phyloP scores from a whole-genome alignment of 768 basidiomycete genomes.

The Rhodotorula diobovata region DNA sequence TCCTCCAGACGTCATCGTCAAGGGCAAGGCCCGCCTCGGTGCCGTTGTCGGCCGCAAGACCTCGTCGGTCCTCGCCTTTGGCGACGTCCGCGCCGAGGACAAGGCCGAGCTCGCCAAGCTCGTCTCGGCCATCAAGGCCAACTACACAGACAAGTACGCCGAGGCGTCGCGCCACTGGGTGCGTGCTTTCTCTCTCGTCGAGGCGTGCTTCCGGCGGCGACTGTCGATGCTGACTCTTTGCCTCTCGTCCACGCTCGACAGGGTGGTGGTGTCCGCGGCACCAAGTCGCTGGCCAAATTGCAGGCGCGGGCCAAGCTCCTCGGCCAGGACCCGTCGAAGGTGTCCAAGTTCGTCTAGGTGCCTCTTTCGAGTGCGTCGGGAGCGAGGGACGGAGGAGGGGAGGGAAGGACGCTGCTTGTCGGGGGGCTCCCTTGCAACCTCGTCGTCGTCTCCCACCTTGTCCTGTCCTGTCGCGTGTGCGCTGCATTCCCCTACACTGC shows the following conservation, averaged over 20 bases:
- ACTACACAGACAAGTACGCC: slow-evolving; percentile 84
- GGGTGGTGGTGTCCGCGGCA: slow-evolving; percentile 2
- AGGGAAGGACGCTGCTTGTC: too few relatives aligned
- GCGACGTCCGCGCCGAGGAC: slow-evolving; percentile 94
- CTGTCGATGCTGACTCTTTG: background rate
- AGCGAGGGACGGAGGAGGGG: too few relatives aligned
- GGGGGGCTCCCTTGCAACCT: background rate
- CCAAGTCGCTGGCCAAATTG: slow-evolving; percentile 8
- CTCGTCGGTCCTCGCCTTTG: slow-evolving; percentile 79
- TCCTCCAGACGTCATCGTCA: slow-evolving; percentile 78
- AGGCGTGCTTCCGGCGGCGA: background rate
- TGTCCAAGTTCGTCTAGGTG: slow-evolving; percentile 10
- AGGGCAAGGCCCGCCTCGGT: slow-evolving; percentile 90
- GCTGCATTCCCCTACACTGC: too few relatives aligned
- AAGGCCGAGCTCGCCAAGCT: slow-evolving; percentile 86
- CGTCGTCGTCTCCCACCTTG: too few relatives aligned
- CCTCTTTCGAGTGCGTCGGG: too few relatives aligned
- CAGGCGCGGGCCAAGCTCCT: slow-evolving; percentile 21
- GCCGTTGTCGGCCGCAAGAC: slow-evolving; percentile 99
- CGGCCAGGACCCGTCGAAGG: slow-evolving; percentile 17
- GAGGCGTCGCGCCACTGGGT: slow-evolving; percentile 86
- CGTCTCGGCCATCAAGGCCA: slow-evolving; percentile 88
- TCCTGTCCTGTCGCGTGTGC: too few relatives aligned
- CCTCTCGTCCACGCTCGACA: background rate
- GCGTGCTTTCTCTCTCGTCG: slow-evolving; percentile 51